Conservation (phyloP, 768 basidiomycete species). For the Boletus sensibilis region DNA sequence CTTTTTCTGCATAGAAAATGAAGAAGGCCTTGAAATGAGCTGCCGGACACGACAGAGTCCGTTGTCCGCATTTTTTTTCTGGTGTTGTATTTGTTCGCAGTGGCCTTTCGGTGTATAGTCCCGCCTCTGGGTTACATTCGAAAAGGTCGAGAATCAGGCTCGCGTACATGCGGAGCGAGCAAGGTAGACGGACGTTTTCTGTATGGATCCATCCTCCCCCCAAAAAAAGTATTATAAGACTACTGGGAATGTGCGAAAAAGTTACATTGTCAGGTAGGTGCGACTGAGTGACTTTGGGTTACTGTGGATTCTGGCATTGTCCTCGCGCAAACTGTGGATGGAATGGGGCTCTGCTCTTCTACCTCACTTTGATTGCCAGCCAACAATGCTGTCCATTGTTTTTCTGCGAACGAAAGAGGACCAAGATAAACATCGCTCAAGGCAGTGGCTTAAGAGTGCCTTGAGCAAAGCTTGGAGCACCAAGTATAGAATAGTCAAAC, state of each 20-base stretch:
- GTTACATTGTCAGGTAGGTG: neutral
- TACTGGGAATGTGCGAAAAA: too few relatives aligned
- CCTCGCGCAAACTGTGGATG: neutral
- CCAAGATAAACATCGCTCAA: neutral
- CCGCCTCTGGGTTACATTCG: neutral
- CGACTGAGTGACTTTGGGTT: neutral
- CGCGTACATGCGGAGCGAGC: neutral
- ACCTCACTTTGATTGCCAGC: neutral
- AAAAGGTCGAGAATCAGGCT: neutral
- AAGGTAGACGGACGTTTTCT: neutral
- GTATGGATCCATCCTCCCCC: neutral
- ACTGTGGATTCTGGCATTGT: neutral
- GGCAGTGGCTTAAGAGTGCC: neutral
- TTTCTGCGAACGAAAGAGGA: neutral
- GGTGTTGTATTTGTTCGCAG: neutral
- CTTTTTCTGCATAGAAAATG: slow-evolving; percentile 57
- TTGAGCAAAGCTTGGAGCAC: neutral
- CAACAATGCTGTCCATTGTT: neutral
- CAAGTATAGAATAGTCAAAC: neutral
- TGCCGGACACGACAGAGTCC: neutral
- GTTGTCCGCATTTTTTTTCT: neutral
- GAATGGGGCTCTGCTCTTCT: neutral
- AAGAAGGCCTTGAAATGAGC: slow-evolving; percentile 70
- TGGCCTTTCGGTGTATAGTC: neutral
- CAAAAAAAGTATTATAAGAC: neutral